phyloP scores from a whole-genome alignment of 208 protist species.

The Ichthyophonus hoferi region DNA sequence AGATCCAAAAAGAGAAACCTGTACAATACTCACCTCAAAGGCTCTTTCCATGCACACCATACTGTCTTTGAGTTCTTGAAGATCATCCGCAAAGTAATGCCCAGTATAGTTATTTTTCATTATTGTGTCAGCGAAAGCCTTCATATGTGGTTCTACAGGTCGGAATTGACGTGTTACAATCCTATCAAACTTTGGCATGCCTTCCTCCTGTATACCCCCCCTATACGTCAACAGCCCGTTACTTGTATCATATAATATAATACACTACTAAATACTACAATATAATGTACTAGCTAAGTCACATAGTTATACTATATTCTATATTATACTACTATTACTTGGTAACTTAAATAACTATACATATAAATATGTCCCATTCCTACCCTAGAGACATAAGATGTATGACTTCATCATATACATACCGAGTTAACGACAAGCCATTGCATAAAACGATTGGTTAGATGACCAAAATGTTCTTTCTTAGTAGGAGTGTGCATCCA shows the following conservation, averaged over 20 bases:
- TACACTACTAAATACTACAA: no score
- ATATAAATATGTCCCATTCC: no score
- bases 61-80: not conserved
- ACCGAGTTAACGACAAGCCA: not conserved
- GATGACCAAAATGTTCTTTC: conserved; percentile 8
- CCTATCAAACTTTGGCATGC: not conserved
- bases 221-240: no score
- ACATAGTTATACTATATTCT: no score
- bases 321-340: no score
- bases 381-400: no score
- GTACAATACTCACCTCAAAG: not conserved
- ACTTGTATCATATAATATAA: no score
- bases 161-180: not conserved
- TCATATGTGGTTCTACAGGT: not conserved
- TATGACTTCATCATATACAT: no score
- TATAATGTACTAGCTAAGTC: no score
- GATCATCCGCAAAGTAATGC: not conserved
- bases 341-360: no score
- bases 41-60: not conserved
- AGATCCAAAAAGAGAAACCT: no score
- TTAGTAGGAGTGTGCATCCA: conserved; percentile 16
- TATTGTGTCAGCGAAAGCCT: not conserved
- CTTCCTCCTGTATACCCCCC: no score
- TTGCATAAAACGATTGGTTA: conserved; percentile 14
- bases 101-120: not conserved